These are phyloP conservation scores for Amniculicola lignicola DNA, from an alignment of 495 filamentous ascomycete species.

Conservation along the genomic window DNA sequence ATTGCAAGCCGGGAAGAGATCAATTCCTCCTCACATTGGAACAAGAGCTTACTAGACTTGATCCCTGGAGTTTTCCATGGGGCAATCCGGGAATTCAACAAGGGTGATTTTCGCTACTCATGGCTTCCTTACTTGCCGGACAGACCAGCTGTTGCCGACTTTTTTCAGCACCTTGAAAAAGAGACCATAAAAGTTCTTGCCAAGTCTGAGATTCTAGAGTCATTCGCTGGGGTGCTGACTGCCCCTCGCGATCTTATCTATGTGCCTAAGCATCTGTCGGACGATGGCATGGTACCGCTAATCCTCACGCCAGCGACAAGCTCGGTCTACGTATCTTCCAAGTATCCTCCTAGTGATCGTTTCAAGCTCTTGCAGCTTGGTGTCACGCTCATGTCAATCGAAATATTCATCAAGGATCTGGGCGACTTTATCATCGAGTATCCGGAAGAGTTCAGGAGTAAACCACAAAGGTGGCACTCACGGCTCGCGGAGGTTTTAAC, in stretches of 20 bases:
- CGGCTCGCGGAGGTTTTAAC: background rate
- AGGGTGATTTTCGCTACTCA: background rate
- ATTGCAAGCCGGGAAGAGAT: constrained; percentile 4
- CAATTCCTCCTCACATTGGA: background rate
- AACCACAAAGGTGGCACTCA: background rate
- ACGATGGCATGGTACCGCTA: background rate
- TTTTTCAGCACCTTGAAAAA: background rate
- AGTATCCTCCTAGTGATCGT: background rate
- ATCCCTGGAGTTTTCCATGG: background rate
- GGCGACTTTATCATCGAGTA: background rate
- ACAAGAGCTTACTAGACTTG: background rate
- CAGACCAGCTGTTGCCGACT: background rate
- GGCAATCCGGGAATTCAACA: background rate
- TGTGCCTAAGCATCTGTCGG: background rate
- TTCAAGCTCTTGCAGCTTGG: background rate
- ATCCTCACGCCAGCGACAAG: background rate
- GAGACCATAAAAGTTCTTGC: background rate
- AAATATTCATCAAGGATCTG: background rate
- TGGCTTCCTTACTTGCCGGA: constrained; percentile 7
- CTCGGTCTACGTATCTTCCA: background rate
- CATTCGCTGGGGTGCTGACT: background rate
- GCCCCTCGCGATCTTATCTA: background rate
- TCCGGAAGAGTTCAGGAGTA: background rate
- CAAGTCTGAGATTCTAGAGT: background rate
- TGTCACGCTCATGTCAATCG: background rate